Evolutionary conservation across 352 stramenopile genomes (phyloP), one percentile per base, ranked within the genome.

Genomic region (Globisporangium heterothallicum): DNA sequence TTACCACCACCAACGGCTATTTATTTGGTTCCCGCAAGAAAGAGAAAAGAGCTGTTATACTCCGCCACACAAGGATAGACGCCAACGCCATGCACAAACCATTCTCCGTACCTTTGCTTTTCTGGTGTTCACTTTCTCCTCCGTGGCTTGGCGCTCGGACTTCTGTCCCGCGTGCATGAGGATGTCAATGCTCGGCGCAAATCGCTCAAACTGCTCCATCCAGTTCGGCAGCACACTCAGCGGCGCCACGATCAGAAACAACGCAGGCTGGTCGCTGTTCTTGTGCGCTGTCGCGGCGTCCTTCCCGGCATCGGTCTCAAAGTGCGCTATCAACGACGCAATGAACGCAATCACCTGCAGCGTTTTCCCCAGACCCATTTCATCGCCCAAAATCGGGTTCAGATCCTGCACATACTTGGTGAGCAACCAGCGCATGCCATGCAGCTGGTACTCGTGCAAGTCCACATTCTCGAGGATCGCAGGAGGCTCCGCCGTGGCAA

Each of bases 301-400:
- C 14, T 2, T 21, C 16, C 29, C n/a, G 29, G 8, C 21, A 4
- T 10, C 27, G 3, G 13, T 18, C 16, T 55, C 45, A 10, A 48
- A 43, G 10, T 55, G 47, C 26, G 71, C 53, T 13, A 77, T 59
- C 3, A 88, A 51, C 21, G 72, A 58, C 10, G 71, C 66, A 40
- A 93, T 55, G 49, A 93, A 84, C 24, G 79, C 65, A 57, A 89
- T 91, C 25, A 82, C 60, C 44, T 93, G 82, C 46, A 93, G 63
- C 34, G 79, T 93, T 66, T 93, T 91, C 54, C 82, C 82, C 19
- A 93, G 64, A 1, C 82, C 82, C 82, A 93, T 93, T 27, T 93
- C 79, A 51, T 93, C 82, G 27, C 79, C 82, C 8, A 93, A 54
- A 59, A 93, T 89, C 35, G 74, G 65, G 58, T 86, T 87, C 35